Base-by-base conservation (phyloP, 2,329 filamentous ascomycete genomes). In the Penicillium brevicompactum region DNA sequence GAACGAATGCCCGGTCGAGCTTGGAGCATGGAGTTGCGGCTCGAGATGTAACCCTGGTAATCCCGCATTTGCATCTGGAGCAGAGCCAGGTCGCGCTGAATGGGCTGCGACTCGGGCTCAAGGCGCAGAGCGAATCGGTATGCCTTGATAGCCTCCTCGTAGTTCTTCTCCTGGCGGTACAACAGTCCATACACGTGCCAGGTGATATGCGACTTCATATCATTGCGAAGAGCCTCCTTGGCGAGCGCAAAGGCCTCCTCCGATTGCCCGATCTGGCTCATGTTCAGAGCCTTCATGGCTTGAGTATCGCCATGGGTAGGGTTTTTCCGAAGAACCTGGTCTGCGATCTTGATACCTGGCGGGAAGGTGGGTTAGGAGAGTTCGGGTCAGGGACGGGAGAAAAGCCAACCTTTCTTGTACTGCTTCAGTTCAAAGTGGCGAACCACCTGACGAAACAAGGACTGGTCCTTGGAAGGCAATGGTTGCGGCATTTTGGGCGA, bases 191-290 rank as follows among this genome's bases (percentile, higher is more conserved):
- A 99, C 58, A 99, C 94, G 76, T 99, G 95, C 94, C 94, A 99
- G 82, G 92, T 97, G 68, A 99, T 92, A 77, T 97, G 93, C 68
- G 92, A 97, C 80, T 95, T 97, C 92, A 99, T 97, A 74, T 97
- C 92, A 68, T 92, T 91, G 64, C 89, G 92, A 67, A 99, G 82
- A 32, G 95, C 94, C 63, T 92, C 85, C 78, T 97, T 99, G 69
- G 90, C 93, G 56, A 99, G 83, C 44, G 87, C 85, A 73, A 99
- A 99, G 0, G 95, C 95, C 78, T 99, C 94, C 55, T 96, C 91
- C 30, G 88, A 87, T 77, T 96, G 93, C 65, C 92, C 91, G 76
- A 93, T 89, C 43, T 90, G 88, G 75, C 96, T 97, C 76, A 97
- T 85, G 65, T 97, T 97, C 64, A 99, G 82, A 53, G 94, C 93